Evolutionary conservation across 2,329 filamentous ascomycete genomes (phyloP).

Genomic region (Uncinocarpus reesii): DNA sequence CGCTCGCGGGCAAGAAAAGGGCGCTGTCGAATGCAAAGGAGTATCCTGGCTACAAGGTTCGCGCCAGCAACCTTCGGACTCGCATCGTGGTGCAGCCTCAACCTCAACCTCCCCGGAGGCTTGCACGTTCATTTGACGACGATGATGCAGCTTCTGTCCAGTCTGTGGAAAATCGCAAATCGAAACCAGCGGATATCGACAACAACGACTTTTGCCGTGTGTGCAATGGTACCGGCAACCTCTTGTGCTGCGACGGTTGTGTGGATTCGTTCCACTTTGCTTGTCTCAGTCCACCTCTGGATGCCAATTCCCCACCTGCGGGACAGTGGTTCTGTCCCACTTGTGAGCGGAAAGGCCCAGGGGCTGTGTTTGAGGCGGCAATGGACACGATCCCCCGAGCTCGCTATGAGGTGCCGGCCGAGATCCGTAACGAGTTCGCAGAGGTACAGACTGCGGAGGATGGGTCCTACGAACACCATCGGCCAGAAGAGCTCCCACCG

Average conservation of each 20-base stretch:
- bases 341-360: conserved; percentile 42
- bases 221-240: conserved; percentile 70
- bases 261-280: conserved; percentile 79
- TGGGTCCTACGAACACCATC: conserved; percentile 53
- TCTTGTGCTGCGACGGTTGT: conserved; percentile 92
- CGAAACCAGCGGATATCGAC: conserved; percentile 37
- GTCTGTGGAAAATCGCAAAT: conserved; percentile 3
- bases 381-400: conserved; percentile 60
- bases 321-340: conserved; percentile 75
- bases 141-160: conserved; percentile 5
- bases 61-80: conserved; percentile 12
- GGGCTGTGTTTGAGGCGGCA: conserved; percentile 55
- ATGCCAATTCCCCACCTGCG: conserved; percentile 52
- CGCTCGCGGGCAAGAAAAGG: conserved; percentile 22
- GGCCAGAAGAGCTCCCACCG: conserved; percentile 14
- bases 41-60: conserved; percentile 11
- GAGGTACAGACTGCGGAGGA: conserved; percentile 65
- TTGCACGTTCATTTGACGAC: not conserved
- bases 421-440: conserved; percentile 66
- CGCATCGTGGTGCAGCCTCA: conserved; percentile 7
- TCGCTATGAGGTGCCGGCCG: conserved; percentile 60
- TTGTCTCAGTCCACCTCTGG: conserved; percentile 73
- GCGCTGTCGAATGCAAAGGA: conserved; percentile 16
- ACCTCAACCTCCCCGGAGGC: not conserved
- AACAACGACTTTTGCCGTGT: conserved; percentile 86